phyloP scores from a whole-genome alignment of 176 grass and related monocot genomes.

The Carex littledalei region DNA sequence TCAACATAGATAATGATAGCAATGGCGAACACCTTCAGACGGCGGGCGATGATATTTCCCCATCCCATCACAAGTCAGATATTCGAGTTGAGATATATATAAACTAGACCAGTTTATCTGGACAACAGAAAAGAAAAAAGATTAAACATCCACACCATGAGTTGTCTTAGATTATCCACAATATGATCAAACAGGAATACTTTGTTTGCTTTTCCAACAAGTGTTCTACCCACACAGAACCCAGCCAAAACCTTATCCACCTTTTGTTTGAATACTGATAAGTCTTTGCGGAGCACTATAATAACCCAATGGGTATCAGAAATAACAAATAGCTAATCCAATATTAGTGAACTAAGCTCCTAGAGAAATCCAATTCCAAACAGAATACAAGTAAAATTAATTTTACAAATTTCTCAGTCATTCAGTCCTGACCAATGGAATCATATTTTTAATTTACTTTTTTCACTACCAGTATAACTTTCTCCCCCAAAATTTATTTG shows the following conservation, averaged over 20 bases:
- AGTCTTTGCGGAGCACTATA: not conserved
- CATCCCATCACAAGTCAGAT: slow-evolving; percentile 56
- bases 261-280: not conserved
- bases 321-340: not conserved
- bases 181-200: not conserved
- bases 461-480: not conserved
- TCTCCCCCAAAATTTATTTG: not conserved
- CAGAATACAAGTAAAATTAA: not conserved
- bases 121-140: not conserved
- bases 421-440: not conserved
- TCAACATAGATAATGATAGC: slow-evolving; percentile 70
- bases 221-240: not conserved
- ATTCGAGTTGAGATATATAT: not conserved
- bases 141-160: not conserved
- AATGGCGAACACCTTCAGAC: slow-evolving; percentile 70
- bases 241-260: not conserved
- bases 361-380: not conserved
- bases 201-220: not conserved
- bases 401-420: not conserved
- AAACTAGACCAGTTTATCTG: not conserved
- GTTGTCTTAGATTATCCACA: not conserved
- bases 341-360: not conserved
- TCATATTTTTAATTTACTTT: not conserved
- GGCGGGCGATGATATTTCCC: slow-evolving; percentile 60
- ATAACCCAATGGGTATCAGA: not conserved